A percentile compares a stretch with the other conserved stretches of the same genome.
phyloP scores from a whole-genome alignment of 108 stramenopile genomes.

The Phaeodactylum tricornutum region DNA sequence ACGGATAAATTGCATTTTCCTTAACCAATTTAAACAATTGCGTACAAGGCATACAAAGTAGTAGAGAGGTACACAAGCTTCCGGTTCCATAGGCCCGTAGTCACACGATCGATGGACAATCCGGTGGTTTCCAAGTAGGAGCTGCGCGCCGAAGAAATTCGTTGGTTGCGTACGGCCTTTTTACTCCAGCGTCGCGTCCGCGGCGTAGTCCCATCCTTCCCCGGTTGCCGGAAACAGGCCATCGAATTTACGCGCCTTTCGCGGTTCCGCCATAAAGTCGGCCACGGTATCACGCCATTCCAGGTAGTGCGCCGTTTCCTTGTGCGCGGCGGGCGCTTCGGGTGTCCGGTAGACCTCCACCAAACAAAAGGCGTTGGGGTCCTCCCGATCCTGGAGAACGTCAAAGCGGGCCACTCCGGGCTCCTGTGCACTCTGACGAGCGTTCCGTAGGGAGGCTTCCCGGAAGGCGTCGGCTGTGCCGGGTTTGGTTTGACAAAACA shows the following conservation, averaged over 20 bases:
- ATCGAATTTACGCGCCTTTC: conserved; percentile 31
- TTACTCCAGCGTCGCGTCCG: conserved; percentile 15
- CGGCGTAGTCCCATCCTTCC: conserved; percentile 32
- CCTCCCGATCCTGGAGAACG: conserved; percentile 34
- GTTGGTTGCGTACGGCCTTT: too few species aligned
- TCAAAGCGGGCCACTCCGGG: conserved; percentile 40
- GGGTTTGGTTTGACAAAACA: conserved; percentile 30
- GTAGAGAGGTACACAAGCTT: too few species aligned
- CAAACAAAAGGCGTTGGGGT: conserved; percentile 32
- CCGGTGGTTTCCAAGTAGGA: too few species aligned
- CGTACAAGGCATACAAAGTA: too few species aligned
- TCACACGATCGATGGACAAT: too few species aligned
- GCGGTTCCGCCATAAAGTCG: conserved; percentile 48
- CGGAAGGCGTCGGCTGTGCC: conserved; percentile 30
- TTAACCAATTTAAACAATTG: too few species aligned
- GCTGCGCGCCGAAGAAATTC: too few species aligned
- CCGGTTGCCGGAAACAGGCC: conserved; percentile 27
- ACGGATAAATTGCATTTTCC: too few species aligned
- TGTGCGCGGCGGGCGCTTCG: conserved; percentile 38
- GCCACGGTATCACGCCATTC: conserved; percentile 37
- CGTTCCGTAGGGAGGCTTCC: conserved; percentile 30
- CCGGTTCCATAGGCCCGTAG: too few species aligned
- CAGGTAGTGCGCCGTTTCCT: conserved; percentile 38
- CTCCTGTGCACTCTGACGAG: conserved; percentile 27
- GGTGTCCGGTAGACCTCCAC: conserved; percentile 38